Percentiles rank a stretch among this genome's conserved stretches.
Conservation (phyloP, 2,329 filamentous ascomycete genomes). For the Metarhizium robertsii region DNA sequence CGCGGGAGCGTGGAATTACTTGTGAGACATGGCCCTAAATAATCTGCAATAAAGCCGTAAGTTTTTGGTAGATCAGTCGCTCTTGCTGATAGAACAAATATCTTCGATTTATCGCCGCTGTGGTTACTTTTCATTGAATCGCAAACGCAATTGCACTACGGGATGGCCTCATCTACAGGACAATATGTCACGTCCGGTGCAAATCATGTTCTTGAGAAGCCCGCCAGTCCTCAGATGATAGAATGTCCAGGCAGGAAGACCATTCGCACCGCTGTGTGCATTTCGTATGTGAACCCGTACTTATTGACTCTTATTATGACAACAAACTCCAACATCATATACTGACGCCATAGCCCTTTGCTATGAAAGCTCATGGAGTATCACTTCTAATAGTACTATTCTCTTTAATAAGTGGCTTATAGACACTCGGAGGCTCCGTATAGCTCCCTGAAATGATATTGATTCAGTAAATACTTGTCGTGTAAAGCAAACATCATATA, state of each 20-base stretch:
- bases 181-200: background rate
- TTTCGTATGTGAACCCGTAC: background rate
- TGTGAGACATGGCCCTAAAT: too few relatives aligned
- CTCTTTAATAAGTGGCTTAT: slow-evolving; percentile 91
- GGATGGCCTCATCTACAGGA: background rate
- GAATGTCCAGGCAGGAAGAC: background rate
- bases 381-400: slow-evolving; percentile 76
- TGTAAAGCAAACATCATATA: background rate
- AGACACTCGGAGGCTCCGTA: slow-evolving; percentile 29
- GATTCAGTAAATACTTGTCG: background rate
- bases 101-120: too few relatives aligned
- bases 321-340: background rate
- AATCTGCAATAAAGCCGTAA: too few relatives aligned
- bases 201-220: background rate
- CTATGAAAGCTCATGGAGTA: slow-evolving; percentile 58
- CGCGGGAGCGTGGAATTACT: too few relatives aligned
- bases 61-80: too few relatives aligned
- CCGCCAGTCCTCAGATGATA: background rate
- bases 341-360: background rate
- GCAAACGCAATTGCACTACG: too few relatives aligned
- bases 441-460: too few relatives aligned
- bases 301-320: background rate
- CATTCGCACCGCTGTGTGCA: background rate
- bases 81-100: too few relatives aligned
- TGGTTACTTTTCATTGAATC: too few relatives aligned